Conservation (phyloP, 2,329 filamentous ascomycete genomes). For the Metarhizium anisopliae region DNA sequence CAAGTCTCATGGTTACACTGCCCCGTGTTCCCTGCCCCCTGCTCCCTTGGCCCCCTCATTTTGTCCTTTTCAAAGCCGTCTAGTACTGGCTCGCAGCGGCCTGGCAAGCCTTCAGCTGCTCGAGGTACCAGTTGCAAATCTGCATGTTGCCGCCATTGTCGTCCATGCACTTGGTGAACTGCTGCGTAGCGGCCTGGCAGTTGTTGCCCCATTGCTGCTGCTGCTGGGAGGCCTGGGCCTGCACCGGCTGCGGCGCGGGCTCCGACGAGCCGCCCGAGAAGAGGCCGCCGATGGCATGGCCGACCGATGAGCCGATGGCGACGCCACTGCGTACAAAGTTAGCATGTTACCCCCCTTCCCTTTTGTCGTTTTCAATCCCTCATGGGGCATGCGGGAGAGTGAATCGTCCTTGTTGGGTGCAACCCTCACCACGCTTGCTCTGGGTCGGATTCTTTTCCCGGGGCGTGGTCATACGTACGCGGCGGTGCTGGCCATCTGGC, state of each 20-base stretch:
- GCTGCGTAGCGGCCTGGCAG: slow-evolving; percentile 71
- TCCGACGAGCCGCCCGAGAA: slow-evolving; percentile 67
- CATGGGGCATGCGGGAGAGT: neutral
- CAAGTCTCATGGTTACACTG: neutral
- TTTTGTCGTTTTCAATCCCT: neutral
- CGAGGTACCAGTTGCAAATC: slow-evolving; percentile 96
- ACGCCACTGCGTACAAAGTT: slow-evolving; percentile 60
- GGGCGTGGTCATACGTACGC: slow-evolving; percentile 57
- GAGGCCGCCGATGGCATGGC: slow-evolving; percentile 84
- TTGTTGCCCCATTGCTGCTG: slow-evolving; percentile 48
- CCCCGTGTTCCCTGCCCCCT: neutral
- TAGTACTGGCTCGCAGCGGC: slow-evolving; percentile 66
- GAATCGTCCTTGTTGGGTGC: no score
- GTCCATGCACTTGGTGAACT: slow-evolving; percentile 94
- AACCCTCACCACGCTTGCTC: no score
- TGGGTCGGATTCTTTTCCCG: neutral
- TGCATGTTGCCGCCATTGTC: slow-evolving; percentile 89
- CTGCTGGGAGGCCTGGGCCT: slow-evolving; percentile 40
- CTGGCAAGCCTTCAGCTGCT: slow-evolving; percentile 91
- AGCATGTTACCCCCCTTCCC: neutral
- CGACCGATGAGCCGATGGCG: slow-evolving; percentile 89
- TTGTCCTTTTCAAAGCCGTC: slow-evolving; percentile 6
- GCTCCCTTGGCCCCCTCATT: neutral
- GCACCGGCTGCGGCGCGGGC: slow-evolving; percentile 35
- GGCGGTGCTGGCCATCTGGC: slow-evolving; percentile 95